Evolutionary conservation across 768 basidiomycete species (phyloP).

Genomic region (Phylloporus arenicola): DNA sequence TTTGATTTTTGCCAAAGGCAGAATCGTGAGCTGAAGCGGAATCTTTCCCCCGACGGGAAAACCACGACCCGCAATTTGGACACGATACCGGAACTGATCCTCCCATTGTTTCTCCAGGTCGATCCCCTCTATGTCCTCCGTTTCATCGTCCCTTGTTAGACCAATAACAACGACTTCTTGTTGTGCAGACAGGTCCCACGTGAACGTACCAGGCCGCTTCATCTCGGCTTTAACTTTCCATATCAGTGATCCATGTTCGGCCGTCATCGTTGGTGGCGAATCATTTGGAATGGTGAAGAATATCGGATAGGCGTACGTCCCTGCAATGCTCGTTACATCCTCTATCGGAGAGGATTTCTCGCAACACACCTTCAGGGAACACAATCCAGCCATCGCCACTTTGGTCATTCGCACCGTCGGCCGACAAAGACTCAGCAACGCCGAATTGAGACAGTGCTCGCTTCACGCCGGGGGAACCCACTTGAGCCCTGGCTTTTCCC

Average conservation of each 20-base stretch:
- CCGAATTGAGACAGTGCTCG: conserved; percentile 22
- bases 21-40: conserved; percentile 72
- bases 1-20: conserved; percentile 81
- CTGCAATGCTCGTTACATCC: conserved; percentile 55
- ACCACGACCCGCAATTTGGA: conserved; percentile 66
- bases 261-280: conserved; percentile 71
- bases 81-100: conserved; percentile 74
- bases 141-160: conserved; percentile 43
- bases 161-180: conserved; percentile 74
- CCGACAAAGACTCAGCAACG: conserved; percentile 27
- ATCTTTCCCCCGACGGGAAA: conserved; percentile 81
- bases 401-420: conserved; percentile 24
- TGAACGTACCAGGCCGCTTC: conserved; percentile 77
- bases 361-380: conserved; percentile 68
- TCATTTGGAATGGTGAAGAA: conserved; percentile 80
- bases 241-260: conserved; percentile 67
- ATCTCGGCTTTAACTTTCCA: conserved; percentile 83
- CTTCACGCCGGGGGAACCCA: background rate
- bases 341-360: conserved; percentile 10
- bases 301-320: conserved; percentile 91
- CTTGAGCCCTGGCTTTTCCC: conserved; percentile 27
- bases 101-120: conserved; percentile 91
- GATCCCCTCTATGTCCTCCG: conserved; percentile 71
- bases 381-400: conserved; percentile 69
- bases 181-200: conserved; percentile 57